These are phyloP conservation scores for Antrodiella citrinella DNA, from an alignment of 768 basidiomycete genomes.

Conservation along the genomic window DNA sequence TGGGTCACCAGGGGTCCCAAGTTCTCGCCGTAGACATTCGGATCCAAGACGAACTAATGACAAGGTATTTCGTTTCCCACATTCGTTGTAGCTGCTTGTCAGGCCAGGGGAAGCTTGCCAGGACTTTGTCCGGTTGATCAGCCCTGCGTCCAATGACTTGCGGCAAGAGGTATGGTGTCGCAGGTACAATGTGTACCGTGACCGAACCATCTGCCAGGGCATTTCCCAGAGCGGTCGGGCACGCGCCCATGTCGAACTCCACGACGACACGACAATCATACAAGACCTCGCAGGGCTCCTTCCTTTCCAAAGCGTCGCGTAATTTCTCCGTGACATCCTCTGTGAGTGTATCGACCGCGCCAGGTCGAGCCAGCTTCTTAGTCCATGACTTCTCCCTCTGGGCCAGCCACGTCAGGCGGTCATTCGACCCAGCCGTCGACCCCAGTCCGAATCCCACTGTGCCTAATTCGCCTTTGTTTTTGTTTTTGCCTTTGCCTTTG, in stretches of 20 bases:
- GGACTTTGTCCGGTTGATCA: slow-evolving; percentile 6
- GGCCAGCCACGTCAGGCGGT: slow-evolving; percentile 42
- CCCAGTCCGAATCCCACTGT: slow-evolving; percentile 12
- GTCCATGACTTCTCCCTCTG: slow-evolving; percentile 43
- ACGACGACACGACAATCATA: slow-evolving; percentile 64
- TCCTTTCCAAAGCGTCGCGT: slow-evolving; percentile 7
- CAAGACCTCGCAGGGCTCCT: slow-evolving; percentile 28
- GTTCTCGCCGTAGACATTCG: neutral
- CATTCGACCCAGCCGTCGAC: slow-evolving; percentile 4
- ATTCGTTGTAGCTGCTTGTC: neutral
- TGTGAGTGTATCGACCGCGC: slow-evolving; percentile 21
- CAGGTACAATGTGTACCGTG: slow-evolving; percentile 28
- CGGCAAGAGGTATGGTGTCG: slow-evolving; percentile 42
- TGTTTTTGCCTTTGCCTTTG: neutral
- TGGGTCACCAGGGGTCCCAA: neutral
- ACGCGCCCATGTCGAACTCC: slow-evolving; percentile 32
- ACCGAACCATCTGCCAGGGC: slow-evolving; percentile 18
- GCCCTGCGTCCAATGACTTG: slow-evolving; percentile 25
- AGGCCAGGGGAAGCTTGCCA: slow-evolving; percentile 6
- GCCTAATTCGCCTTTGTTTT: no score
- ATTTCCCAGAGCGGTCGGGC: slow-evolving; percentile 32
- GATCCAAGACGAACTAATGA: slow-evolving; percentile 1
- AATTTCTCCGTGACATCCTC: slow-evolving; percentile 36
- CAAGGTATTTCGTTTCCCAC: neutral
- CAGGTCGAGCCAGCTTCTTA: slow-evolving; percentile 16